A percentile compares a stretch with the other conserved stretches of the same genome.
Conservation (phyloP, 192 early-diverging fungal species). For the Rhizophagus prolifer region DNA sequence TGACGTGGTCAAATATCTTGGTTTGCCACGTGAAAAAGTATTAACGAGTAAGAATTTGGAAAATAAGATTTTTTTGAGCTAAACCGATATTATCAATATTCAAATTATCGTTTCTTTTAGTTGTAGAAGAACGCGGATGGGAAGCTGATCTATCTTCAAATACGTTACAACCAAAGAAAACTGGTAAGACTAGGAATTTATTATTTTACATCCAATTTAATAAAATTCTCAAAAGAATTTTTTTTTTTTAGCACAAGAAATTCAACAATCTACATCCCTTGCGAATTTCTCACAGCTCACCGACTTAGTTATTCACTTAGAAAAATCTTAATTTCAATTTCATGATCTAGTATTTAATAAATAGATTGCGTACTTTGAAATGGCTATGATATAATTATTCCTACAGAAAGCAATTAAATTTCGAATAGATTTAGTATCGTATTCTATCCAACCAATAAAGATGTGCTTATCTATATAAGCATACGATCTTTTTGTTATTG, state of each 20-base stretch:
- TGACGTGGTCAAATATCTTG: conserved; percentile 12
- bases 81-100: not conserved
- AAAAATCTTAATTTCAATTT: conserved; percentile 26
- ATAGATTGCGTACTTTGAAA: no score
- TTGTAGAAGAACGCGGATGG: conserved; percentile 13
- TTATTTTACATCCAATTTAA: not conserved
- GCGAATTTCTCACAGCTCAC: conserved; percentile 30
- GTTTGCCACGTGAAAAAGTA: conserved; percentile 14
- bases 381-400: no score
- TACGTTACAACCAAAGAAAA: conserved; percentile 30
- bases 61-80: not conserved
- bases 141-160: conserved; percentile 11
- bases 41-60: conserved; percentile 11
- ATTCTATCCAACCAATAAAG: no score
- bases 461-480: no score
- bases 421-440: no score
- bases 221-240: not conserved
- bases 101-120: not conserved
- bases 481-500: no score
- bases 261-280: conserved; percentile 2
- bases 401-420: no score
- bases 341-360: no score
- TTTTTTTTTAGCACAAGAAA: not conserved
- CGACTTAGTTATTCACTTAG: conserved; percentile 29
- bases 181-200: not conserved